Evolutionary conservation across 768 basidiomycete genomes (phyloP), one percentile per base, ranked within the genome.

Genomic region (Tulasnella sp.): DNA sequence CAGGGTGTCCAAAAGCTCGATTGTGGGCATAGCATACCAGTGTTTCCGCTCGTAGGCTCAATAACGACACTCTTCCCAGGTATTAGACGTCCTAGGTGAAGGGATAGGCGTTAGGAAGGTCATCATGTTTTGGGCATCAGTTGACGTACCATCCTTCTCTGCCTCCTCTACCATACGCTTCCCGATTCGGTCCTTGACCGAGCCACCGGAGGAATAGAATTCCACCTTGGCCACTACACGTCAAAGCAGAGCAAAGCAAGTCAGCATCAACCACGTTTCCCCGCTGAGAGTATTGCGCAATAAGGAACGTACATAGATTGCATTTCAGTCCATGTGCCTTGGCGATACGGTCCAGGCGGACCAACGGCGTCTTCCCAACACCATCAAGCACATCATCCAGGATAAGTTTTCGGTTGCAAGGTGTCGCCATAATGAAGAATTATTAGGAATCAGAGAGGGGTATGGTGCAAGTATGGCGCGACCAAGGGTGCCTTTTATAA

Each of bases 81-180:
- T 34, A 89, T 77, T 42, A 99, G 80, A 51, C 76, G 30, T 23
- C 58, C 58, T 59, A 32, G 10, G 30, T 15, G 4, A 1, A 3
- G 48, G 19, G 13, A 1, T 1, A n/a, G 23, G 15, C 21, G 19
- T 32, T 10, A 4, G 4, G 34, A 29, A 17, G 24, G 17, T 1
- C n/a, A 17, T 10, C 1, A 34, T 3, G 43, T 47, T 8, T 21
- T 24, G 5, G 9, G 8, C n/a, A 38, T 2, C 10, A 3, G 47
- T 27, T 23, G 21, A 24, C 44, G 15, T 82, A 32, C 93, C 94
- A 32, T 90, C 84, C 56, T 77, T 76, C 76, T 99, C 96, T 4
- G 95, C 96, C n/a, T 85, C 80, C 64, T 92, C 85, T 1, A 98
- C 82, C 95, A 99, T 99, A 10, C 90, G 83, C 70, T 91, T 94